Base-by-base conservation (phyloP, 768 basidiomycete genomes). In the Tulasnella sp. region DNA sequence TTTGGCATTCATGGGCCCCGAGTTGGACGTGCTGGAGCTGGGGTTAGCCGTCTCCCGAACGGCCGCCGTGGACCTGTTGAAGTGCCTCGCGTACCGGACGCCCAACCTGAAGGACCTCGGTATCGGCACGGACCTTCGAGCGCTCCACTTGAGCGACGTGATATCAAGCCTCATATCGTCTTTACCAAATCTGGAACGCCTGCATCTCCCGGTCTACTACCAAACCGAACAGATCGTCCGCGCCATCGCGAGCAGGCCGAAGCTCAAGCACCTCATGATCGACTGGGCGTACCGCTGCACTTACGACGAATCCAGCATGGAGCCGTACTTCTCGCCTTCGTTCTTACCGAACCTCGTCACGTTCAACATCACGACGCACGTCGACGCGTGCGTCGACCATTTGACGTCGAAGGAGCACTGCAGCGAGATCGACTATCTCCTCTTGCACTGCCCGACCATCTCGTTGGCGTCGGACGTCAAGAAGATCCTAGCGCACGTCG, bases 41-140 rank as follows among this genome's bases (percentile, higher is more conserved):
- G 48, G 22, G 16, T 22, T 50, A 28, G 60, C 28, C 1, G 60
- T 64, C 60, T 64, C 60, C 9, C 60, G 31, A 28, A 31, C 24
- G 8, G 60, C 60, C 1, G 60, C 60, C 7, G 20, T 28, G 6
- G 24, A 31, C 6, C n/a, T 64, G 6, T 24, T 64, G 31, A 18
- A 64, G 14, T 64, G 20, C 60, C 60, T 64, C 60, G 60, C 60
- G 11, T 64, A 64, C 60, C 60, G 60, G 11, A 64, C 60, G 60
- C 60, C n/a, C 2, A 64, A 64, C n/a, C 28, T 64, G 2, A 64
- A 64, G 8, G n/a, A 7, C 60, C 60, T 64, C 9, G 60, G 31
- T 12, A 64, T 64, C 31, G 60, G 24, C 4, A 64, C 60, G 8
- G 1, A 28, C 31, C 5, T 64, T 24, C 24, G 60, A 9, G 60